Evolutionary conservation across 2,329 filamentous ascomycete species (phyloP).

Genomic region (Diaporthe capsici): DNA sequence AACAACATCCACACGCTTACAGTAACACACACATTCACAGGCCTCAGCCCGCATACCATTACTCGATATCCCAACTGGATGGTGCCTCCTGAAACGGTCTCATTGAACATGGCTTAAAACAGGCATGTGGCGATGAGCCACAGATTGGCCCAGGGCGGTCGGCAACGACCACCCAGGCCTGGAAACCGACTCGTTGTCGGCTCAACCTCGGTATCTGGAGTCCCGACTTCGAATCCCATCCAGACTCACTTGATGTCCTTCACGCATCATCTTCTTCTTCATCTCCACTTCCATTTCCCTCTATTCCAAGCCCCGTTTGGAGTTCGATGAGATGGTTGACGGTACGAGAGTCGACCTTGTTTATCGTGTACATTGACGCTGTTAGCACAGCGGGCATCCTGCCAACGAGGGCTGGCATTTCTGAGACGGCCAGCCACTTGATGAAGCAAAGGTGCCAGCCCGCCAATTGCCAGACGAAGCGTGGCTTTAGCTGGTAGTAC

Average conservation of each 20-base stretch:
- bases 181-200: background rate
- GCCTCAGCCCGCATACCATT: background rate
- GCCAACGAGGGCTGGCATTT: conserved; percentile 38
- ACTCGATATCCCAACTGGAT: background rate
- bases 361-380: conserved; percentile 52
- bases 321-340: background rate
- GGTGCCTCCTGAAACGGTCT: background rate
- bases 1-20: background rate
- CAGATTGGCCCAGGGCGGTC: background rate
- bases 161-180: conserved; percentile 20
- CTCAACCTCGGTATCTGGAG: background rate
- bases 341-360: conserved; percentile 3
- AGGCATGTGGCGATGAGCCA: background rate
- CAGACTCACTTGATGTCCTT: background rate
- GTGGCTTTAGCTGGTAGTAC: conserved; percentile 47
- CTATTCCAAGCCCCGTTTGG: background rate
- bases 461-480: conserved; percentile 63
- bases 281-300: background rate
- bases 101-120: background rate
- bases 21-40: background rate
- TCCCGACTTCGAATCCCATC: background rate
- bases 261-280: background rate
- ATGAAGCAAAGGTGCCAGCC: conserved; percentile 64
- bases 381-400: conserved; percentile 51
- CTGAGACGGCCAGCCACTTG: conserved; percentile 54